Evolutionary conservation across 371 early-diverging fungal genomes (phyloP).

Genomic region (Cokeromyces recurvatus): DNA sequence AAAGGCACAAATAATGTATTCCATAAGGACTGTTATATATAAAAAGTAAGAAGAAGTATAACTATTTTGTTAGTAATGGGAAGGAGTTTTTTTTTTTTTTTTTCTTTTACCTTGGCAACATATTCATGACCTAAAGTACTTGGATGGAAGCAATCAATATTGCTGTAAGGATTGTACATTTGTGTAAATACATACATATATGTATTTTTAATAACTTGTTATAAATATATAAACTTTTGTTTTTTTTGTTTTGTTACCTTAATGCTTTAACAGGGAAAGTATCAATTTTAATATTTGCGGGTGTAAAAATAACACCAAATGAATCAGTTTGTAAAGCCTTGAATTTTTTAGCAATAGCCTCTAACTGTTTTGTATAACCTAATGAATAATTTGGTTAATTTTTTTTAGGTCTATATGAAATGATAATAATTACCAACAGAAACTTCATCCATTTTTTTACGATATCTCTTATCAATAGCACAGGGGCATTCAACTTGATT

Average conservation of each 20-base stretch:
- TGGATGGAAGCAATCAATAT: slow-evolving; percentile 17
- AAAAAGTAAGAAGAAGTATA: not conserved
- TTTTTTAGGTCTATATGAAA: not conserved
- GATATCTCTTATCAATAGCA: not conserved
- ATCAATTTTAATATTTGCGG: slow-evolving; percentile 13
- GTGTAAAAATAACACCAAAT: slow-evolving; percentile 19
- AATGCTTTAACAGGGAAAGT: slow-evolving; percentile 11
- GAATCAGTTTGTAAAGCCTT: slow-evolving; percentile 7
- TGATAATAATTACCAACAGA: slow-evolving; percentile 14
- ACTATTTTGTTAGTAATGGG: not conserved
- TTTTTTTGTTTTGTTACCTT: no score
- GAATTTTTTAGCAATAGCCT: slow-evolving; percentile 32
- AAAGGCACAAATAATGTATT: slow-evolving; percentile 7
- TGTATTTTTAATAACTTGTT: no score
- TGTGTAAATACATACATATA: no score
- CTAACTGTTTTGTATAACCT: no score
- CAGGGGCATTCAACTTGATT: slow-evolving; percentile 17
- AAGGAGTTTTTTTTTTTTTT: not conserved
- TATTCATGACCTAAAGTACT: slow-evolving; percentile 6
- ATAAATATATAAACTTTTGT: no score
- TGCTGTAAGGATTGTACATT: no score
- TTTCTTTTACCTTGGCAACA: slow-evolving; percentile 11
- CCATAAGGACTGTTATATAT: slow-evolving; percentile 4
- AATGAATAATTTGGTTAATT: no score
- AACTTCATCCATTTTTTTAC: slow-evolving; percentile 7